Percentiles rank a stretch among this genome's conserved stretches.
These are phyloP conservation scores for Dipodascus geniculatus DNA, from an alignment of 805 yeast genomes.

Conservation along the genomic window DNA sequence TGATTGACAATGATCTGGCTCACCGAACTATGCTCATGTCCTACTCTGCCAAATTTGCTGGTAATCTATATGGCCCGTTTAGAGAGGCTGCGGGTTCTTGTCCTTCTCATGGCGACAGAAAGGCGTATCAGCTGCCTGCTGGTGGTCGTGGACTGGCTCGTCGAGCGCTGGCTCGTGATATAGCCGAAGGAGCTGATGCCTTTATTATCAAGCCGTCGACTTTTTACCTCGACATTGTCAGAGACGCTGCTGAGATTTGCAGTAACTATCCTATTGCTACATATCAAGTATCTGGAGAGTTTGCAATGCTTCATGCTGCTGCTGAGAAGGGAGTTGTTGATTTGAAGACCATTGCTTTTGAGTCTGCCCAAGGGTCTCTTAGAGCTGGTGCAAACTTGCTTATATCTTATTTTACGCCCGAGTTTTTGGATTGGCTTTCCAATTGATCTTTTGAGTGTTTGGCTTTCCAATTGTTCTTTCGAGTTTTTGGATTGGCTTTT, in stretches of 20 bases:
- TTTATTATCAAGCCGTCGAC: slow-evolving; percentile 93
- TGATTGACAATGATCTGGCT: slow-evolving; percentile 70
- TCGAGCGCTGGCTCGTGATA: slow-evolving; percentile 76
- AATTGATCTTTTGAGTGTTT: background rate
- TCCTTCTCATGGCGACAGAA: slow-evolving; percentile 86
- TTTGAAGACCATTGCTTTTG: slow-evolving; percentile 64
- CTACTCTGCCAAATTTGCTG: slow-evolving; percentile 88
- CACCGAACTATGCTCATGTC: slow-evolving; percentile 85
- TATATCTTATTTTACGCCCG: slow-evolving; percentile 90
- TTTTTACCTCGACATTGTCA: slow-evolving; percentile 81
- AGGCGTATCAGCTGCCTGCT: slow-evolving; percentile 84
- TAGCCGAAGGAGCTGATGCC: slow-evolving; percentile 91
- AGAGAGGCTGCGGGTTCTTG: slow-evolving; percentile 93
- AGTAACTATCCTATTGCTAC: slow-evolving; percentile 82
- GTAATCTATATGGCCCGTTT: slow-evolving; percentile 90
- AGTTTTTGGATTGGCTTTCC: slow-evolving; percentile 80
- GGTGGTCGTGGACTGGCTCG: slow-evolving; percentile 91
- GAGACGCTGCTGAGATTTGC: slow-evolving; percentile 77
- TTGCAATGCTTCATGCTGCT: slow-evolving; percentile 96
- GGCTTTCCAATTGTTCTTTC: too few species aligned
- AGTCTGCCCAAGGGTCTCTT: slow-evolving; percentile 79
- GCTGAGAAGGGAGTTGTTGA: slow-evolving; percentile 92
- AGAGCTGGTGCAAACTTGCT: slow-evolving; percentile 94
- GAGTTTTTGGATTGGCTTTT: background rate
- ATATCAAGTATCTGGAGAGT: slow-evolving; percentile 95